A percentile compares a stretch with the other conserved stretches of the same genome.
phyloP scores from a whole-genome alignment of 495 filamentous ascomycete species.

The Aspergillus bertholletiae region DNA sequence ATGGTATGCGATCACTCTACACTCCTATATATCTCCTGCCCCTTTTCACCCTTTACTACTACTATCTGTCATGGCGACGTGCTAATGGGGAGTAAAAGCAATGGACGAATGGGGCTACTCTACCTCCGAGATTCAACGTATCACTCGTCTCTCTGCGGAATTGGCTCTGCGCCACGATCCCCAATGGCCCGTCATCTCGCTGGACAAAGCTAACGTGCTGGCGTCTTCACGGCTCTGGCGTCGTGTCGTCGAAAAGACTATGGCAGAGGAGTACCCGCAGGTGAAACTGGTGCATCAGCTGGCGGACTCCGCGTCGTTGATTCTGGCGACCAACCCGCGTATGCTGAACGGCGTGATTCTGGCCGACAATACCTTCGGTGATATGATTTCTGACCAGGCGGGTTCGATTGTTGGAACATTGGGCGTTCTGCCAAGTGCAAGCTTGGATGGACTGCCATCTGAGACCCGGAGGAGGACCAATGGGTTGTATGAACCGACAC shows the following conservation, averaged over 20 bases:
- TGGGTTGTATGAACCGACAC: conserved; percentile 40
- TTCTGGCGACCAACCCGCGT: conserved; percentile 47
- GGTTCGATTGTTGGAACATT: conserved; percentile 46
- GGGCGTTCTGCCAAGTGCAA: conserved; percentile 48
- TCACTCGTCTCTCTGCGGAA: conserved; percentile 44
- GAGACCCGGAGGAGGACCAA: conserved; percentile 29
- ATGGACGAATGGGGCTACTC: conserved; percentile 50
- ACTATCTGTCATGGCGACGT: background rate
- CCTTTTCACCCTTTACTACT: background rate
- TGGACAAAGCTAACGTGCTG: conserved; percentile 52
- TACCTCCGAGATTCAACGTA: conserved; percentile 42
- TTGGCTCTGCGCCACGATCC: conserved; percentile 42
- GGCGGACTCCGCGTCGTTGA: conserved; percentile 46
- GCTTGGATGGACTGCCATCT: conserved; percentile 42
- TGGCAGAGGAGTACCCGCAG: conserved; percentile 46
- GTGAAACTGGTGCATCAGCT: conserved; percentile 45
- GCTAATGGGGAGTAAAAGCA: conserved; percentile 15
- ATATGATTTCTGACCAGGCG: conserved; percentile 50
- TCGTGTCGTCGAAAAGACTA: conserved; percentile 39
- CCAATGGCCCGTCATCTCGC: conserved; percentile 42
- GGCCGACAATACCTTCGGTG: conserved; percentile 51
- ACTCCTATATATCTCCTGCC: background rate
- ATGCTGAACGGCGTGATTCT: conserved; percentile 48
- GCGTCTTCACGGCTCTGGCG: conserved; percentile 50
- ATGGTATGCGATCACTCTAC: conserved; percentile 31